Conservation (phyloP, 2,329 filamentous ascomycete species). For the Didymella glomerata region DNA sequence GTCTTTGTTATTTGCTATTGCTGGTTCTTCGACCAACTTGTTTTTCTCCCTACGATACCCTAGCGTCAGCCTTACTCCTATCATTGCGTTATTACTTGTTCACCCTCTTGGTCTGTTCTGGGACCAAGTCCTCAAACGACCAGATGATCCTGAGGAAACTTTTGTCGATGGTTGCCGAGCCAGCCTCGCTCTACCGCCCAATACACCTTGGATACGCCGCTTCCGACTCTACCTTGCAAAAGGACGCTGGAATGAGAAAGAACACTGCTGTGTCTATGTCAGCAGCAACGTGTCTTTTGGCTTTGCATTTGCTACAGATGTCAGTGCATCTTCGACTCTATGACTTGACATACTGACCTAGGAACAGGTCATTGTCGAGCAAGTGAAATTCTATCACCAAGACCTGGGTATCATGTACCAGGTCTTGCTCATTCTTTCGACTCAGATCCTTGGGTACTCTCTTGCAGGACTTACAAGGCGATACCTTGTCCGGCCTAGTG, state of each 20-base stretch:
- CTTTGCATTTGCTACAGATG: slow-evolving; percentile 87
- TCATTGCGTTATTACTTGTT: slow-evolving; percentile 85
- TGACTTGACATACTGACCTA: slow-evolving; percentile 21
- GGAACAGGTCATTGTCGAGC: slow-evolving; percentile 79
- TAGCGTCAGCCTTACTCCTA: slow-evolving; percentile 86
- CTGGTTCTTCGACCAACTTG: slow-evolving; percentile 83
- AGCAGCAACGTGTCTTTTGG: slow-evolving; percentile 90
- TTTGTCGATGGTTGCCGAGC: slow-evolving; percentile 65
- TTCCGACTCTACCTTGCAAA: slow-evolving; percentile 79
- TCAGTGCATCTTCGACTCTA: slow-evolving; percentile 39
- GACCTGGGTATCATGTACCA: slow-evolving; percentile 79
- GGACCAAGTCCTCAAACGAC: slow-evolving; percentile 74
- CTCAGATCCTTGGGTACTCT: slow-evolving; percentile 85
- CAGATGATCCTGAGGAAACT: slow-evolving; percentile 62
- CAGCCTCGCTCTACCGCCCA: slow-evolving; percentile 23
- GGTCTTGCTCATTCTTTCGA: slow-evolving; percentile 82
- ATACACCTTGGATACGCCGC: slow-evolving; percentile 46
- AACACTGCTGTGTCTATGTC: slow-evolving; percentile 88
- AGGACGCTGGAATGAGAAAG: slow-evolving; percentile 86
- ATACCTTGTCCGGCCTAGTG: slow-evolving; percentile 83
- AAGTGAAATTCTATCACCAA: slow-evolving; percentile 88
- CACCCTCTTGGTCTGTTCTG: slow-evolving; percentile 83
- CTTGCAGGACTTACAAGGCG: slow-evolving; percentile 83
- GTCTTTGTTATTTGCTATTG: slow-evolving; percentile 79
- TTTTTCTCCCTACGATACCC: slow-evolving; percentile 92